Evolutionary conservation across 768 basidiomycete species (phyloP).

Genomic region (Boletus insuetus): DNA sequence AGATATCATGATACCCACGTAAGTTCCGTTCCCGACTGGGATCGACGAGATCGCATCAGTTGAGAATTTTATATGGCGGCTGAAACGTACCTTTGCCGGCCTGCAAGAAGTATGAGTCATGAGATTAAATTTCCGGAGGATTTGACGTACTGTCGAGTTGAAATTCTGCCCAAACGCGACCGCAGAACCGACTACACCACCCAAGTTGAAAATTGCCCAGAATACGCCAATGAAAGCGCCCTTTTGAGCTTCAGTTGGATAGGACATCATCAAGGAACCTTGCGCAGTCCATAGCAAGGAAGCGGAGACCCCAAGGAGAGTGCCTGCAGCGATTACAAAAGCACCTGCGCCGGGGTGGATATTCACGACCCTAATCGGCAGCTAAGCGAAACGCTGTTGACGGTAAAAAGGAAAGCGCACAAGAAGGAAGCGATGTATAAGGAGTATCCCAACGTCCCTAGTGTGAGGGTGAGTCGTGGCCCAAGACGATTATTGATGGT

Average conservation of each 20-base stretch:
- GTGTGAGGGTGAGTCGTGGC: conserved; percentile 44
- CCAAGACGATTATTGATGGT: conserved; percentile 75
- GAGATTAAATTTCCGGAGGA: background rate
- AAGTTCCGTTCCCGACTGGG: conserved; percentile 71
- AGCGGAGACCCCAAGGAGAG: conserved; percentile 48
- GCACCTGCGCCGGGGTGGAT: conserved; percentile 37
- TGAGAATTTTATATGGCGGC: background rate
- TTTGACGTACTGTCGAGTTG: conserved; percentile 48
- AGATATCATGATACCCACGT: conserved; percentile 55
- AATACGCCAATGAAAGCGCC: conserved; percentile 50
- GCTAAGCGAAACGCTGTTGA: background rate
- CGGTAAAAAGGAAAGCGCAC: conserved; percentile 25
- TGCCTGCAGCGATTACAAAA: conserved; percentile 50
- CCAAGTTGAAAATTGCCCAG: conserved; percentile 76
- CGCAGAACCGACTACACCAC: conserved; percentile 74
- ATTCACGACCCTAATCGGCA: conserved; percentile 42
- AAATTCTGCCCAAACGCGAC: conserved; percentile 75
- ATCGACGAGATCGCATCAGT: background rate
- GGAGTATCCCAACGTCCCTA: conserved; percentile 53
- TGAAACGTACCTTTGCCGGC: conserved; percentile 27
- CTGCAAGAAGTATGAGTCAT: conserved; percentile 11
- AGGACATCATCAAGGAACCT: conserved; percentile 53
- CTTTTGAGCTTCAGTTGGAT: conserved; percentile 56
- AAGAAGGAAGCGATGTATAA: conserved; percentile 47
- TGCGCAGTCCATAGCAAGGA: conserved; percentile 54